Evolutionary conservation across 306 rosid species (phyloP).

Genomic region (Argentina anserina): DNA sequence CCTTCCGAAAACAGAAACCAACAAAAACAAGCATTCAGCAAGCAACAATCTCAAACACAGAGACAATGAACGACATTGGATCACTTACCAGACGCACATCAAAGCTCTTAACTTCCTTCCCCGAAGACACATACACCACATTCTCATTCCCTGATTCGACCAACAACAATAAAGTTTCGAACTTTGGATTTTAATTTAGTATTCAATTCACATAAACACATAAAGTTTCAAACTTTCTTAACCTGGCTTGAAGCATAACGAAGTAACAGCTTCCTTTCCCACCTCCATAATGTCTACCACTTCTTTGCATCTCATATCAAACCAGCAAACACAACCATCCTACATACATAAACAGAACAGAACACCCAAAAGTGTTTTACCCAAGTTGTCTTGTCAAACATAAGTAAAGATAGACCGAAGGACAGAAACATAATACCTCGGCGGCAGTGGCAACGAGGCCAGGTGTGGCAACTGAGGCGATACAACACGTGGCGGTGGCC

Average conservation of each 20-base stretch:
- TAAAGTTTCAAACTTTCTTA: neutral
- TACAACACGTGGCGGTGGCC: conserved; percentile 65
- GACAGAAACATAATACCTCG: conserved; percentile 43
- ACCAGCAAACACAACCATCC: conserved; percentile 97
- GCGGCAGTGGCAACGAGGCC: conserved; percentile 68
- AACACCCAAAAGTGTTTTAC: neutral
- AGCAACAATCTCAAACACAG: neutral
- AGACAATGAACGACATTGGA: conserved; percentile 10
- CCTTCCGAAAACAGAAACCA: conserved; percentile 44
- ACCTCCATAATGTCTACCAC: conserved; percentile 61
- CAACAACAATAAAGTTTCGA: conserved; percentile 16
- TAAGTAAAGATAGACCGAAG: neutral
- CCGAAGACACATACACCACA: conserved; percentile 61
- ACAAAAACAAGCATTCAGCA: neutral
- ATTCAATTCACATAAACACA: neutral
- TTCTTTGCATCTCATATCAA: conserved; percentile 80
- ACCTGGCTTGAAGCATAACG: conserved; percentile 78
- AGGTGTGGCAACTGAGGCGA: conserved; percentile 61
- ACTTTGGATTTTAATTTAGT: neutral
- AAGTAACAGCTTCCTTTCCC: conserved; percentile 58
- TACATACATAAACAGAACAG: neutral
- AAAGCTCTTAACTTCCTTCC: conserved; percentile 79
- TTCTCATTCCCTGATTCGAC: conserved; percentile 77
- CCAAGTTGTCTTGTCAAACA: neutral
- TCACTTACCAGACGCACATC: conserved; percentile 76